A percentile compares a stretch with the other conserved stretches of the same genome.
phyloP scores from a whole-genome alignment of 2,329 filamentous ascomycete species.

The Botrytis byssoidea region DNA sequence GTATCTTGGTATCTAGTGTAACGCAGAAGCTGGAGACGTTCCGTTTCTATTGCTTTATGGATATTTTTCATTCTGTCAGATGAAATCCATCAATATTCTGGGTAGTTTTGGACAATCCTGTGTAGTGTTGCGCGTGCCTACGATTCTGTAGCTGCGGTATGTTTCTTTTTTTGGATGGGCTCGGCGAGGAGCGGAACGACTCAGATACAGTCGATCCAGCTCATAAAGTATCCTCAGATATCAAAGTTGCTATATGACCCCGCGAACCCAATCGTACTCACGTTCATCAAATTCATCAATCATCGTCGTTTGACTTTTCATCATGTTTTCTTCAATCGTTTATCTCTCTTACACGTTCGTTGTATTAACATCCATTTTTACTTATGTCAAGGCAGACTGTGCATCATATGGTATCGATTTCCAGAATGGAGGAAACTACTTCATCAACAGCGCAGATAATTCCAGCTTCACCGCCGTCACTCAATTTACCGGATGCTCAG shows the following conservation, averaged over 20 bases:
- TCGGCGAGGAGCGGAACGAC: conserved; percentile 4
- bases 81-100: neutral
- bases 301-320: conserved; percentile 11
- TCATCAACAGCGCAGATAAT: conserved; percentile 16
- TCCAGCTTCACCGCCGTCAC: conserved; percentile 20
- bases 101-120: neutral
- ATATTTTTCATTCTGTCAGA: neutral
- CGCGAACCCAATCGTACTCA: neutral
- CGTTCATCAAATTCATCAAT: neutral
- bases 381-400: conserved; percentile 18
- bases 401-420: conserved; percentile 19
- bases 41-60: neutral
- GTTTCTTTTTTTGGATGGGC: conserved; percentile 19
- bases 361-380: conserved; percentile 11
- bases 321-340: conserved; percentile 18
- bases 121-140: conserved; percentile 5
- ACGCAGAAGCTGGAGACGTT: conserved; percentile 14
- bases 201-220: neutral
- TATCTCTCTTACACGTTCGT: conserved; percentile 8
- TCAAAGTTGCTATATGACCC: conserved; percentile 13
- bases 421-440: conserved; percentile 18
- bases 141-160: conserved; percentile 7
- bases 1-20: conserved; percentile 1
- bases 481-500: conserved; percentile 16
- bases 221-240: neutral